Conservation (phyloP, 2,329 filamentous ascomycete genomes). For the Phymatotrichopsis omnivora region DNA sequence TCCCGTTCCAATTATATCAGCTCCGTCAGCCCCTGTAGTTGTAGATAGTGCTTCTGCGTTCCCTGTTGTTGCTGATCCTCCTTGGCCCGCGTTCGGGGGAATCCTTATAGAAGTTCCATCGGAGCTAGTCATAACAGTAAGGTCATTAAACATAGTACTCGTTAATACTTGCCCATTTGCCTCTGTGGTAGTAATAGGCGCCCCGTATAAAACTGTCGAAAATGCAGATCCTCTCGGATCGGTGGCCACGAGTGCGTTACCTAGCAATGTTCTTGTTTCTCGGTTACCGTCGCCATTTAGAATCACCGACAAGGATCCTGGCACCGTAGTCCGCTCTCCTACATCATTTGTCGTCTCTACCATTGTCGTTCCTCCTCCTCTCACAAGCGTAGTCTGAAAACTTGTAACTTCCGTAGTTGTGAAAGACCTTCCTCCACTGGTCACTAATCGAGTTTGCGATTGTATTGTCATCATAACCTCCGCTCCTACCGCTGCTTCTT, state of each 20-base stretch:
- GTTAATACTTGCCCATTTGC: constrained; percentile 12
- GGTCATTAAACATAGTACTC: constrained; percentile 16
- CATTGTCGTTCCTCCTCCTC: constrained; percentile 19
- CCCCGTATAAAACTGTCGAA: constrained; percentile 18
- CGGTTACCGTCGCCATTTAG: constrained; percentile 16
- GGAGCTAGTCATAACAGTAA: constrained; percentile 17
- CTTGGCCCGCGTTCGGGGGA: background rate
- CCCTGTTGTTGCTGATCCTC: too few species aligned
- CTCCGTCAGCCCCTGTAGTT: background rate
- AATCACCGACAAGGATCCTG: constrained; percentile 15
- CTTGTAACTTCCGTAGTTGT: constrained; percentile 19
- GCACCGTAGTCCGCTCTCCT: constrained; percentile 17
- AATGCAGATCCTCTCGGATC: constrained; percentile 8
- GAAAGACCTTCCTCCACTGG: constrained; percentile 16
- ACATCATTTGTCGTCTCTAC: constrained; percentile 12
- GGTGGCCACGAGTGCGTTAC: constrained; percentile 13
- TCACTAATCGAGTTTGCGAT: constrained; percentile 17
- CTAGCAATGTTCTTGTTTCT: constrained; percentile 13
- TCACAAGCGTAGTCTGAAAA: constrained; percentile 16
- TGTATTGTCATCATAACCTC: constrained; percentile 15
- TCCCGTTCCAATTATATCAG: constrained; percentile 1
- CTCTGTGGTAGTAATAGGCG: constrained; percentile 16
- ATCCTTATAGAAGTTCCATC: constrained; percentile 11
- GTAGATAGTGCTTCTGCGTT: too few species aligned
- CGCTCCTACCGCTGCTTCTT: constrained; percentile 14